Conservation (phyloP, 192 early-diverging fungal species). For the Coemansia sp. region DNA sequence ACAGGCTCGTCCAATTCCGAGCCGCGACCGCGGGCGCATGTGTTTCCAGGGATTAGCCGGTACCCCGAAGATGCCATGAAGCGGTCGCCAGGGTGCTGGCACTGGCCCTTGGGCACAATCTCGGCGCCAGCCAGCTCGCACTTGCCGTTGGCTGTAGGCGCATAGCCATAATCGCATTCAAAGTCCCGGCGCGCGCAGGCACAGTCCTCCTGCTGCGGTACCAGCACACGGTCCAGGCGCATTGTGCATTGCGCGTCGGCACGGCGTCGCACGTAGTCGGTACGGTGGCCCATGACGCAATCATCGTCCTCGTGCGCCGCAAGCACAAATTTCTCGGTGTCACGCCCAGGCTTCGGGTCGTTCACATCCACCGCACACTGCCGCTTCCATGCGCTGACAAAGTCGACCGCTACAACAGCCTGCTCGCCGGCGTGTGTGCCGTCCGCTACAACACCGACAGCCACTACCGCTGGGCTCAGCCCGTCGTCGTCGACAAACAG, state of each 20-base stretch:
- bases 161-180: slow-evolving; percentile 91
- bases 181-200: slow-evolving; percentile 80
- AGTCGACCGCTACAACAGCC: slow-evolving; percentile 69
- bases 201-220: slow-evolving; percentile 63
- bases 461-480: slow-evolving; percentile 68
- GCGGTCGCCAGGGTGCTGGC: slow-evolving; percentile 58
- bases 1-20: slow-evolving; percentile 58
- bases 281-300: slow-evolving; percentile 82
- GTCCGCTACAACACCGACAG: slow-evolving; percentile 50
- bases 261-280: slow-evolving; percentile 75
- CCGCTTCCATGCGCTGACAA: slow-evolving; percentile 58
- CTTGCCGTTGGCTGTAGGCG: slow-evolving; percentile 49
- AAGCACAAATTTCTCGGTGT: slow-evolving; percentile 41
- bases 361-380: slow-evolving; percentile 64
- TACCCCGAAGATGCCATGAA: slow-evolving; percentile 79
- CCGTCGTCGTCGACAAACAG: slow-evolving; percentile 82
- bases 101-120: slow-evolving; percentile 62
- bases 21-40: slow-evolving; percentile 57
- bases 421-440: slow-evolving; percentile 34
- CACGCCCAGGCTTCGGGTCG: slow-evolving; percentile 49
- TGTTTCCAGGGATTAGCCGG: slow-evolving; percentile 82
- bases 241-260: slow-evolving; percentile 74
- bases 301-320: slow-evolving; percentile 53
- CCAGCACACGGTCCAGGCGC: slow-evolving; percentile 60
- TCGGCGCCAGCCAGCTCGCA: slow-evolving; percentile 63